Base-by-base conservation (phyloP, 1,284 basidiomycete species). In the Leucoagaricus sp. region DNA sequence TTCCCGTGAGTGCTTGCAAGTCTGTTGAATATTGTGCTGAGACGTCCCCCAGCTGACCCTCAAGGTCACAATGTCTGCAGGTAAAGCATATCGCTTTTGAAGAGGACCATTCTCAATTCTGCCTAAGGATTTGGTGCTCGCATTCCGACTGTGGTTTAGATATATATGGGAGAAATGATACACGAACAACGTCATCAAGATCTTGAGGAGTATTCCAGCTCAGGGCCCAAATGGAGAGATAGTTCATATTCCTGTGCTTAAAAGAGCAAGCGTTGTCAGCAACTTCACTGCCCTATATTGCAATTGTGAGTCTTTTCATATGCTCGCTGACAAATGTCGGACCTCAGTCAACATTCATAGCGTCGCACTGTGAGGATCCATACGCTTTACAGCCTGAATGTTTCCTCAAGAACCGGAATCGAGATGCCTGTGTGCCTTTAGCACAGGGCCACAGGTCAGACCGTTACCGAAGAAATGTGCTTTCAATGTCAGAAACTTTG, bases 1-100 rank as follows among this genome's bases (percentile, higher is more conserved):
- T 80, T 9, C 73, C 76, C 15, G 80, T 81, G 57, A 41, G 73
- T 41, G 36, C 17, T n/a, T 38, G 15, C 15, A 38, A 38, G 6
- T 31, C 23, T 8, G 3, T 25, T 15, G 9, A 10, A 10, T 45
- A 23, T 9, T 25, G 29, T 10, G 34, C 23, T 25, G 9, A 33
- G 13, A 8, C 8, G 7, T 17, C 23, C 2, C 34, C 23, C 46
- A 84, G 82, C 77, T 84, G 49, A 77, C 84, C 0, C 74, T 86
- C 1, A 80, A 81, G 51, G 76, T 84, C 34, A 82, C 85, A 51
- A 74, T 81, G 26, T 73, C 73, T 2, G 82, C 83, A 54, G 83
- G 83, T 75, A 49, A 17, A 63, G n/a, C n/a, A n/a, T 36, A 29
- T 17, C 34, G 31, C 15, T 17, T 15, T 6, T 40, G n/a, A 31